These are phyloP conservation scores for Helenozyma rhizophorensis DNA, from an alignment of 805 yeast species.

Conservation along the genomic window DNA sequence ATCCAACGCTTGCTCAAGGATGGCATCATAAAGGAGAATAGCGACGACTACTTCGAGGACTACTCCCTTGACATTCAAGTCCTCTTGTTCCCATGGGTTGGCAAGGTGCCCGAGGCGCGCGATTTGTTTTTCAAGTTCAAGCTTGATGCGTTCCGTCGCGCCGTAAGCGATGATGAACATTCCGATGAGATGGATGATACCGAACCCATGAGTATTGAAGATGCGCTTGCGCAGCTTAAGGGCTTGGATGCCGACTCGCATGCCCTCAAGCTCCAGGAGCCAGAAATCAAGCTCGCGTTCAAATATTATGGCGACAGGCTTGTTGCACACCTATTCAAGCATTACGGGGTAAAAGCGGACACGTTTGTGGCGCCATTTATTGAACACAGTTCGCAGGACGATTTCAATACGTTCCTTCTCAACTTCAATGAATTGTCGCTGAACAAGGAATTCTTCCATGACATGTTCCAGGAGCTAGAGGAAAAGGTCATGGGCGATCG, in stretches of 20 bases:
- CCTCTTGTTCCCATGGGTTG: constrained; percentile 61
- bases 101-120: constrained; percentile 58
- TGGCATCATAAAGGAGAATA: constrained; percentile 36
- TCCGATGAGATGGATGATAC: neutral
- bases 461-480: constrained; percentile 20
- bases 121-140: constrained; percentile 44
- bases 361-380: too few relatives aligned
- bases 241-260: constrained; percentile 4
- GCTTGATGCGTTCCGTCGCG: constrained; percentile 11
- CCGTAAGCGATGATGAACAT: too few relatives aligned
- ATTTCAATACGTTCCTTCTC: constrained; percentile 23
- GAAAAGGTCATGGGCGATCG: constrained; percentile 9
- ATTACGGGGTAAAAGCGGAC: constrained; percentile 8
- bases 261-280: constrained; percentile 3
- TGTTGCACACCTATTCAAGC: constrained; percentile 7
- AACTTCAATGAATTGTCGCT: constrained; percentile 30
- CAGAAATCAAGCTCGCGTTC: constrained; percentile 6
- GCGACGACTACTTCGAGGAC: constrained; percentile 38
- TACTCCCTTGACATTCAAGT: constrained; percentile 58
- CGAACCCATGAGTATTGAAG: constrained; percentile 1
- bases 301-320: constrained; percentile 7
- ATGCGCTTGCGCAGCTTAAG: constrained; percentile 5
- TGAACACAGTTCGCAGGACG: constrained; percentile 12
- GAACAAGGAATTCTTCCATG: constrained; percentile 27
- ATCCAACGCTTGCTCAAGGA: constrained; percentile 46